Conservation (phyloP, 192 early-diverging fungal genomes). For the Podila horticola region DNA sequence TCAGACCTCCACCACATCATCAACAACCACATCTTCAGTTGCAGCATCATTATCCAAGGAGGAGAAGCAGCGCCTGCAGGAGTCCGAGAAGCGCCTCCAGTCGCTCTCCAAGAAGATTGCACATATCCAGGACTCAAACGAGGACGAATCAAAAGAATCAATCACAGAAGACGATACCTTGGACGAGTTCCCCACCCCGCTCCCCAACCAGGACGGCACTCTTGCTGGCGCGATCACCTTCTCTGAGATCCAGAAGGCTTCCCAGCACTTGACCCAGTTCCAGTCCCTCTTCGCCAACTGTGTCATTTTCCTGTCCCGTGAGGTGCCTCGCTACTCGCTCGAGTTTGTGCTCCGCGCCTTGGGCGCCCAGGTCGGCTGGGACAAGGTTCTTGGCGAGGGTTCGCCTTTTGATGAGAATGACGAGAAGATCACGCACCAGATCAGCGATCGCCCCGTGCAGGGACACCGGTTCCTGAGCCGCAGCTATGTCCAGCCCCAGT, state of each 20-base stretch:
- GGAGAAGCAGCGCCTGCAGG: slow-evolving; percentile 53
- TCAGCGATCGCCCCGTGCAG: slow-evolving; percentile 84
- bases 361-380: slow-evolving; percentile 94
- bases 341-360: slow-evolving; percentile 92
- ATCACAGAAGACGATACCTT: slow-evolving; percentile 50
- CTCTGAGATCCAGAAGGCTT: slow-evolving; percentile 61
- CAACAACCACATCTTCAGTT: slow-evolving; percentile 19
- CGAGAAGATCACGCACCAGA: slow-evolving; percentile 88
- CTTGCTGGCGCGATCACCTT: slow-evolving; percentile 56
- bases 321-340: slow-evolving; percentile 92
- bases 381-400: slow-evolving; percentile 76
- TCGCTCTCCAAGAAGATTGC: slow-evolving; percentile 54
- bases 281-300: slow-evolving; percentile 66
- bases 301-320: slow-evolving; percentile 92
- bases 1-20: slow-evolving; percentile 10
- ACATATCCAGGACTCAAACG: slow-evolving; percentile 53
- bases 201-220: slow-evolving; percentile 47
- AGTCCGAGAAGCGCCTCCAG: slow-evolving; percentile 62
- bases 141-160: neutral
- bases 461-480: slow-evolving; percentile 71
- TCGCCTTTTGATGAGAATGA: slow-evolving; percentile 85
- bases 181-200: slow-evolving; percentile 61
- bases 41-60: slow-evolving; percentile 49
- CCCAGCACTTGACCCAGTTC: slow-evolving; percentile 54
- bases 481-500: slow-evolving; percentile 96